These are phyloP conservation scores for Nepenthes gracilis DNA, from an alignment of 148 eudicot species.

Conservation along the genomic window DNA sequence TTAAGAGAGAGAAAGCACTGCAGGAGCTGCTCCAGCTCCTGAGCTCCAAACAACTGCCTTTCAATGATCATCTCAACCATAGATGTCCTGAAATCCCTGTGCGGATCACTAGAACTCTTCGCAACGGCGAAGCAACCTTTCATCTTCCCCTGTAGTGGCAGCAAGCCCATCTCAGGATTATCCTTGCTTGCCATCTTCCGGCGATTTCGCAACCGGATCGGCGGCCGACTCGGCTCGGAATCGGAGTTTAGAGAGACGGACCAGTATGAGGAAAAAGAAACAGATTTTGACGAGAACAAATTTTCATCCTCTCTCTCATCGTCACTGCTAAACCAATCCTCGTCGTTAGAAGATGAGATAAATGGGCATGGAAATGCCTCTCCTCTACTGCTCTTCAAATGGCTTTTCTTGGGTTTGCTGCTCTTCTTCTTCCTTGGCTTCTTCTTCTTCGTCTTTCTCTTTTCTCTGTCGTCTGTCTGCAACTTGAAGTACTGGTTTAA, in stretches of 20 bases:
- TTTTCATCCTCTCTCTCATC: constrained; percentile 37
- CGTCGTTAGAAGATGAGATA: constrained; percentile 12
- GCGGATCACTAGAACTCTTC: constrained; percentile 66
- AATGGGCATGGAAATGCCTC: constrained; percentile 7
- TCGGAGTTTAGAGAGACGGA: constrained; percentile 44
- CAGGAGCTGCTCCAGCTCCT: constrained; percentile 40
- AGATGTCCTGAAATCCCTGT: constrained; percentile 58
- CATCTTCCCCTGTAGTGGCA: constrained; percentile 29
- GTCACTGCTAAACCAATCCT: constrained; percentile 39
- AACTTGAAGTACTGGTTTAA: constrained; percentile 1
- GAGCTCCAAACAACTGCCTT: constrained; percentile 41
- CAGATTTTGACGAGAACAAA: constrained; percentile 37
- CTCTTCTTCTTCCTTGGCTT: neutral
- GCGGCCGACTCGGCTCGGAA: constrained; percentile 13
- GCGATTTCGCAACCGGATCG: constrained; percentile 6
- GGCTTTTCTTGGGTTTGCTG: neutral
- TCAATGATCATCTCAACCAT: constrained; percentile 82
- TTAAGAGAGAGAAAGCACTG: constrained; percentile 54
- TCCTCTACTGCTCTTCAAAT: constrained; percentile 1
- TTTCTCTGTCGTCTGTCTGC: neutral
- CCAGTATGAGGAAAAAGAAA: constrained; percentile 26
- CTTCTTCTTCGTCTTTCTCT: constrained; percentile 2
- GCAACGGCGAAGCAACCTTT: constrained; percentile 54
- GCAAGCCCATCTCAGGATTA: constrained; percentile 3
- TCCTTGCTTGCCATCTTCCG: constrained; percentile 4